Evolutionary conservation across 768 basidiomycete species (phyloP).

Genomic region (Boletus tomentosulus): DNA sequence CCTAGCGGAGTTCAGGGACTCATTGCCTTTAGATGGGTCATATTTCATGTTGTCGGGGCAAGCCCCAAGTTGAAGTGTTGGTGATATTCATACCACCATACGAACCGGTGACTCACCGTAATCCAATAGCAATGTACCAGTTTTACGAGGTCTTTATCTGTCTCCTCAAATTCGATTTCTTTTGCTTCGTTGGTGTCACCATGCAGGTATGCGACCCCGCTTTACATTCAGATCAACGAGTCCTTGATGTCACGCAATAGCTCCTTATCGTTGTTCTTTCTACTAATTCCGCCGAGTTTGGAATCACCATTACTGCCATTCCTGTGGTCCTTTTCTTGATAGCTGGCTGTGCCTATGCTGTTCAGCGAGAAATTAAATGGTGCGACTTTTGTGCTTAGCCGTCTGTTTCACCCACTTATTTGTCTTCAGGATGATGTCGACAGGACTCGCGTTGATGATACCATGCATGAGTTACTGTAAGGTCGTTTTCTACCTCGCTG

Average conservation of each 20-base stretch:
- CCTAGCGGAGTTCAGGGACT: not conserved
- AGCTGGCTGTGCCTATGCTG: conserved; percentile 60
- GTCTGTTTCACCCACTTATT: conserved; percentile 2
- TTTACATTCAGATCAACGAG: not conserved
- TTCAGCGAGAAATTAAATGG: conserved; percentile 80
- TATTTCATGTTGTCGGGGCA: conserved; percentile 86
- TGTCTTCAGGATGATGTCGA: conserved; percentile 54
- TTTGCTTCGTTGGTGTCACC: conserved; percentile 81
- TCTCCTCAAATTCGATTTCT: conserved; percentile 87
- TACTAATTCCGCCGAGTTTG: conserved; percentile 68
- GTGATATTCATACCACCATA: conserved; percentile 16
- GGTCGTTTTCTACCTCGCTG: conserved; percentile 22
- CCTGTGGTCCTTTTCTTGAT: conserved; percentile 72
- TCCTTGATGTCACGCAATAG: conserved; percentile 34
- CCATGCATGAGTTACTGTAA: conserved; percentile 75
- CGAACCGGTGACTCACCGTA: conserved; percentile 1
- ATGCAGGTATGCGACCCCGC: conserved; percentile 57
- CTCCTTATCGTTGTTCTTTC: conserved; percentile 76
- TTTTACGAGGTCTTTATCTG: conserved; percentile 86
- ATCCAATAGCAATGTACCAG: conserved; percentile 72
- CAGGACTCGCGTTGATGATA: conserved; percentile 72
- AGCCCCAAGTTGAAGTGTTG: conserved; percentile 80
- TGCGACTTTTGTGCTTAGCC: conserved; percentile 28
- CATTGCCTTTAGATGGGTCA: conserved; percentile 63
- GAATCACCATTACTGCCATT: conserved; percentile 77